These are phyloP conservation scores for Pestalotiopsis sp. DNA, from an alignment of 2,329 filamentous ascomycete genomes.

Conservation along the genomic window DNA sequence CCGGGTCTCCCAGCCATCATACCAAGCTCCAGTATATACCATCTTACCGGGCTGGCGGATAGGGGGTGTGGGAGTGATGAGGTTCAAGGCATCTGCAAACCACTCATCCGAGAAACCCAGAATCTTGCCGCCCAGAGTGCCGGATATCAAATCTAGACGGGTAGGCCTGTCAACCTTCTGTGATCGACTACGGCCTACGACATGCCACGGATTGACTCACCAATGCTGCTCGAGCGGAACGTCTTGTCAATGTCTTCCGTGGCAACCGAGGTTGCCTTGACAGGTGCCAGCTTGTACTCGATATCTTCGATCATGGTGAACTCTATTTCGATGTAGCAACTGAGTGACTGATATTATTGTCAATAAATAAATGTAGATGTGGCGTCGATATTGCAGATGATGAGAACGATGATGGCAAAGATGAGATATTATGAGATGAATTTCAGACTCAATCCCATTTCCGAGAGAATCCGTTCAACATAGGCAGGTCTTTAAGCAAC, in stretches of 20 bases:
- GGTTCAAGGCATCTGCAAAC: slow-evolving; percentile 66
- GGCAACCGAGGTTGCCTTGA: slow-evolving; percentile 48
- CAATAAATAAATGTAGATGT: not conserved
- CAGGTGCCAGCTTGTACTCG: slow-evolving; percentile 57
- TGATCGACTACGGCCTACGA: not conserved
- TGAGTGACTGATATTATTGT: not conserved
- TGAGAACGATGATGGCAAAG: not conserved
- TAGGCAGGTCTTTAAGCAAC: not conserved
- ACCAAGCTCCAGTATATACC: slow-evolving; percentile 70
- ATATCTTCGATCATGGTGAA: slow-evolving; percentile 38
- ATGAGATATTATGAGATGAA: not conserved
- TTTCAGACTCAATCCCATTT: not conserved
- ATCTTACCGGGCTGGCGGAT: slow-evolving; percentile 66
- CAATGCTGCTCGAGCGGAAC: slow-evolving; percentile 62
- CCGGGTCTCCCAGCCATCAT: slow-evolving; percentile 70
- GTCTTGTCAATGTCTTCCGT: slow-evolving; percentile 60
- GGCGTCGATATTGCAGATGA: not conserved
- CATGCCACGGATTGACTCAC: slow-evolving; percentile 40
- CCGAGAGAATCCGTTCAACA: not conserved
- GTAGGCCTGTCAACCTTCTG: not conserved
- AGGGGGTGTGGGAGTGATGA: slow-evolving; percentile 63
- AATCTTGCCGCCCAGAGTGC: slow-evolving; percentile 61
- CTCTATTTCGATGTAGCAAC: not conserved
- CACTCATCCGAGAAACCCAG: slow-evolving; percentile 68
- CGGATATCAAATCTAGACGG: slow-evolving; percentile 58